Percentiles rank a stretch among this genome's conserved stretches.
Evolutionary conservation across 1,139 yeast genomes (phyloP).

Genomic region (Magnusiomyces suaveolens): DNA sequence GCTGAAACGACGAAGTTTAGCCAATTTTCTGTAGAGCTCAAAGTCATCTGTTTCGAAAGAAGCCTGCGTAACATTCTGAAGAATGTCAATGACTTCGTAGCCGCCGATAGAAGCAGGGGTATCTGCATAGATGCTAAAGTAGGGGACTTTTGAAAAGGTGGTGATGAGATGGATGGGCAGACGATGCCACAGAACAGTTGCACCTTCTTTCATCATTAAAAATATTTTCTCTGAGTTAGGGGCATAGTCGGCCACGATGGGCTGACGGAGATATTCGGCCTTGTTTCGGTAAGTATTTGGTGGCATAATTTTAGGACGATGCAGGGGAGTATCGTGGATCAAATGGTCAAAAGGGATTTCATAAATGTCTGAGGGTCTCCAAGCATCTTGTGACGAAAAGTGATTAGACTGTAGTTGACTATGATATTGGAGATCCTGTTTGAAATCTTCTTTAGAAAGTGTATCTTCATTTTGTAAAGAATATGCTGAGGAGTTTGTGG

Average conservation of each 20-base stretch:
- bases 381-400: conserved; percentile 10
- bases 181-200: conserved; percentile 31
- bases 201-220: conserved; percentile 33
- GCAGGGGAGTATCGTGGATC: not conserved
- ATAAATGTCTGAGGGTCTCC: conserved; percentile 12
- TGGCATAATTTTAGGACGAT: not conserved
- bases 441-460: not conserved
- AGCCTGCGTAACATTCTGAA: conserved; percentile 25
- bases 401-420: not conserved
- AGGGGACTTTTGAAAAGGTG: conserved; percentile 29
- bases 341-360: not conserved
- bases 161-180: conserved; percentile 32
- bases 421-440: not conserved
- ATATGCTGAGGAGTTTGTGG: too few relatives aligned
- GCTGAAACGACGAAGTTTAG: conserved; percentile 21
- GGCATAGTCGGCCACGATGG: conserved; percentile 25
- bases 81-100: conserved; percentile 29
- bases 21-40: conserved; percentile 25
- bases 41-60: conserved; percentile 22
- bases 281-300: conserved; percentile 5
- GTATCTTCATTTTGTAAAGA: too few relatives aligned
- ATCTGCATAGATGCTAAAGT: conserved; percentile 33
- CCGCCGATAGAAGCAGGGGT: conserved; percentile 30
- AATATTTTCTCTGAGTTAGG: conserved; percentile 23
- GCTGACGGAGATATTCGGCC: conserved; percentile 20